These are phyloP conservation scores for Mycena galericulata DNA, from an alignment of 768 basidiomycete species.

Conservation along the genomic window DNA sequence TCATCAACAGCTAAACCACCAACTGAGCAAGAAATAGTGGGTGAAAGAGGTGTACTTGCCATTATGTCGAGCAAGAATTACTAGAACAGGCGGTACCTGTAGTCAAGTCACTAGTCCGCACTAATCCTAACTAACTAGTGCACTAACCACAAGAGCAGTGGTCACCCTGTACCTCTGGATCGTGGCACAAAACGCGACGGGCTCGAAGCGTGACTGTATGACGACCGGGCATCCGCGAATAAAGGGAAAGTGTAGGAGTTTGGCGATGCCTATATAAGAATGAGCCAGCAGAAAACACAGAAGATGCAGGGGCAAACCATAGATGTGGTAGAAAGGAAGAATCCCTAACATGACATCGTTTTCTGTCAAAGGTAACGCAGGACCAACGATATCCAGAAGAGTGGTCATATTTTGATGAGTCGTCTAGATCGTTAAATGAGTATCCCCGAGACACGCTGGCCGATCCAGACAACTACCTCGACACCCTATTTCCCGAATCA, in stretches of 20 bases:
- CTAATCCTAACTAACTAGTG: too few species aligned
- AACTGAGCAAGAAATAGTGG: neutral
- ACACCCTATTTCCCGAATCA: constrained; percentile 44
- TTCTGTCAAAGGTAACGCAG: constrained; percentile 58
- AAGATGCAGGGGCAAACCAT: constrained; percentile 41
- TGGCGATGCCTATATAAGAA: constrained; percentile 61
- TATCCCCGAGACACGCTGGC: neutral
- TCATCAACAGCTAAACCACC: constrained; percentile 63
- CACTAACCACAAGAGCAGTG: constrained; percentile 65
- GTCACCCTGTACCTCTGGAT: constrained; percentile 77
- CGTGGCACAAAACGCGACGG: constrained; percentile 70
- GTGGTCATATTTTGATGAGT: constrained; percentile 78
- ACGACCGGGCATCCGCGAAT: constrained; percentile 61
- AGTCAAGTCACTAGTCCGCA: too few species aligned
- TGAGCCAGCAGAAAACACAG: neutral
- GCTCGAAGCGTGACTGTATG: constrained; percentile 79
- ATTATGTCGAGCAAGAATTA: constrained; percentile 77
- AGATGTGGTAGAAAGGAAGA: constrained; percentile 69
- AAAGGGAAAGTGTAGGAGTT: constrained; percentile 72
- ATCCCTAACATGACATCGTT: constrained; percentile 70
- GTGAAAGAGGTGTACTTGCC: constrained; percentile 58
- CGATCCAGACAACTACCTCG: constrained; percentile 47
- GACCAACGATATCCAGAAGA: constrained; percentile 62
- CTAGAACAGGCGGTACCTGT: constrained; percentile 90
- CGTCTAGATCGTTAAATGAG: constrained; percentile 51